These are phyloP conservation scores for Schizophyllum commune DNA, from an alignment of 1,284 basidiomycete genomes.

Conservation along the genomic window DNA sequence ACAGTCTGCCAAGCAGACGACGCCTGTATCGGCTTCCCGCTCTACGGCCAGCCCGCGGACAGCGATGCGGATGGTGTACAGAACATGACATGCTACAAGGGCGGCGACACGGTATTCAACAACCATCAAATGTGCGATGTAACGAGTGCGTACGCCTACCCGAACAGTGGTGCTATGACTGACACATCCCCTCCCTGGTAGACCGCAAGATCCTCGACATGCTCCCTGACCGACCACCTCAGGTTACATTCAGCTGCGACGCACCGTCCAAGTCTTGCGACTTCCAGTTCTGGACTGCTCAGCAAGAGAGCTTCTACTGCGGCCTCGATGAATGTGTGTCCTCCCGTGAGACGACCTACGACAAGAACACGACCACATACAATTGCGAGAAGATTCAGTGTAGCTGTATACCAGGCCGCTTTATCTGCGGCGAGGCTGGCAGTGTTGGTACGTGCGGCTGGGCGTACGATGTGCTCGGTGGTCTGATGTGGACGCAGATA, in stretches of 20 bases:
- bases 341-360: slow-evolving; percentile 43
- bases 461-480: not conserved
- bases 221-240: slow-evolving; percentile 82
- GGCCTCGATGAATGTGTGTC: slow-evolving; percentile 64
- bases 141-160: slow-evolving; percentile 60
- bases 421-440: slow-evolving; percentile 94
- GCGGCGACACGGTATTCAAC: slow-evolving; percentile 84
- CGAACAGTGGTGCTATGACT: not conserved
- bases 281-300: slow-evolving; percentile 97
- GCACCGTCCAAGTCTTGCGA: slow-evolving; percentile 56
- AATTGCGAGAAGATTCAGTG: slow-evolving; percentile 81
- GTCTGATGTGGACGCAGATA: slow-evolving; percentile 47
- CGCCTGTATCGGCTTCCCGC: slow-evolving; percentile 72
- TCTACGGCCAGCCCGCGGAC: slow-evolving; percentile 37
- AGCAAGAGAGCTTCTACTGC: slow-evolving; percentile 95
- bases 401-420: slow-evolving; percentile 85
- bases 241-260: slow-evolving; percentile 92
- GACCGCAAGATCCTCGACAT: slow-evolving; percentile 41
- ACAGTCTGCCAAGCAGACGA: slow-evolving; percentile 80
- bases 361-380: slow-evolving; percentile 70
- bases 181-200: slow-evolving; percentile 10
- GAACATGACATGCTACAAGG: slow-evolving; percentile 91
- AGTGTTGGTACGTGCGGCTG: slow-evolving; percentile 68
- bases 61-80: slow-evolving; percentile 34
- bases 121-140: slow-evolving; percentile 98